Evolutionary conservation across 78 protist genomes (phyloP), one percentile per base, ranked within the genome.

Genomic region (Dictyostelium intermedium): DNA sequence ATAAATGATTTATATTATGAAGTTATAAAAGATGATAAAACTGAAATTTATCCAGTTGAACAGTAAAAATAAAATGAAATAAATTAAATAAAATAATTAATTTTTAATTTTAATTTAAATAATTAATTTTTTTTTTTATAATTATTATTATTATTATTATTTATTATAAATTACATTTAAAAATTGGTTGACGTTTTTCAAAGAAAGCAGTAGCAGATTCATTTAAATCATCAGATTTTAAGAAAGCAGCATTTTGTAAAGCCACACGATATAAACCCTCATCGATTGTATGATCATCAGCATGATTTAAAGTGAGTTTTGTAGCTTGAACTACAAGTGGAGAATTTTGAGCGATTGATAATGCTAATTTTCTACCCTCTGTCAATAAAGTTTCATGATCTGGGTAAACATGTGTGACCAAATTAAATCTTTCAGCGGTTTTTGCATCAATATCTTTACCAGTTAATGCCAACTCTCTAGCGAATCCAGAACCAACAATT

Each of bases 281-380:
- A 6, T 61, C 86, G 16, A 83, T 82, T 13, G 84, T 23, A 47
- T 86, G 97, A n/a, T 89, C 97, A 53, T 81, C 83, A 6, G 97
- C 30, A 56, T 83, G 93, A 69, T 97, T 96, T 35, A 97, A 72
- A 18, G 96, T 45, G 16, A 87, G 41, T 73, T 97, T 97, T 16
- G 97, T 97, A 3, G 95, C 95, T 60, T 79, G 93, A 3, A 97
- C 97, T 1, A 92, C 97, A 4, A 97, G 79, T 32, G 98, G 97
- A n/a, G 96, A 70, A 50, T 78, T 72, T 13, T 91, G 16, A 18
- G 98, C 95, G 16, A 97, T 97, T 50, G 16, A n/a, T 13, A 10
- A 6, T 6, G 98, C 97, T 32, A 94, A 11, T 11, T 32, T 39
- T 18, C 84, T 60, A 25, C 92, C 97, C 35, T 91, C 96, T 11